These are phyloP conservation scores for Lentinula guzmanii DNA, from an alignment of 768 basidiomycete species.

Conservation along the genomic window DNA sequence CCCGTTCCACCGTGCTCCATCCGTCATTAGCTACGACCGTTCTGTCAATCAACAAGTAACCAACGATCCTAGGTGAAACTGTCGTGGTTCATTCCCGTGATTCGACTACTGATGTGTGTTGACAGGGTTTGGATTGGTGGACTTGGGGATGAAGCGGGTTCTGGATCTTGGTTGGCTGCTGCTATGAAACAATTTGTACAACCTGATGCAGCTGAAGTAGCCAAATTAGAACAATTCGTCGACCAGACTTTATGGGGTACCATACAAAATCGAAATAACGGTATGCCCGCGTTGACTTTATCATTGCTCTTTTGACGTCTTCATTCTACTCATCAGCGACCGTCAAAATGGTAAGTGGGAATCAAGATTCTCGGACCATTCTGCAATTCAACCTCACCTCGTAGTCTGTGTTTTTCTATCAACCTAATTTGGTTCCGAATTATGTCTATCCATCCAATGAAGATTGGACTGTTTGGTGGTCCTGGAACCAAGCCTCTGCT, in stretches of 20 bases:
- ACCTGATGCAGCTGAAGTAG: constrained; percentile 46
- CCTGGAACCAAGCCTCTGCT: constrained; percentile 44
- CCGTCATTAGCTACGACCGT: constrained; percentile 49
- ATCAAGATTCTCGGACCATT: neutral
- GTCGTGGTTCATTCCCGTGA: neutral
- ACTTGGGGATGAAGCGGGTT: constrained; percentile 54
- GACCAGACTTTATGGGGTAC: constrained; percentile 42
- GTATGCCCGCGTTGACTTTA: constrained; percentile 22
- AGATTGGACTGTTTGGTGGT: constrained; percentile 53
- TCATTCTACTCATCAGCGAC: constrained; percentile 25
- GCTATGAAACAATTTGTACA: constrained; percentile 52
- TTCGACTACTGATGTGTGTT: neutral
- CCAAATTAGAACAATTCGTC: constrained; percentile 45
- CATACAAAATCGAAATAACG: constrained; percentile 42
- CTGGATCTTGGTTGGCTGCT: constrained; percentile 52
- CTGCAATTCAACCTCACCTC: neutral
- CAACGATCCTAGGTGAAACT: constrained; percentile 31
- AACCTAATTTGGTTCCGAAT: constrained; percentile 35
- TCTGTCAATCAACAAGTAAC: constrained; percentile 41
- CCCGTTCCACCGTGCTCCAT: constrained; percentile 48
- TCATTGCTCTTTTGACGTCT: neutral
- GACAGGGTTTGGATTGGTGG: constrained; percentile 53
- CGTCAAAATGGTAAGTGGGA: constrained; percentile 38
- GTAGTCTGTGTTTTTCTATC: constrained; percentile 47
- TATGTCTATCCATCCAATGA: constrained; percentile 44